phyloP scores from a whole-genome alignment of 257 asterid genomes.

The Petunia secreta region DNA sequence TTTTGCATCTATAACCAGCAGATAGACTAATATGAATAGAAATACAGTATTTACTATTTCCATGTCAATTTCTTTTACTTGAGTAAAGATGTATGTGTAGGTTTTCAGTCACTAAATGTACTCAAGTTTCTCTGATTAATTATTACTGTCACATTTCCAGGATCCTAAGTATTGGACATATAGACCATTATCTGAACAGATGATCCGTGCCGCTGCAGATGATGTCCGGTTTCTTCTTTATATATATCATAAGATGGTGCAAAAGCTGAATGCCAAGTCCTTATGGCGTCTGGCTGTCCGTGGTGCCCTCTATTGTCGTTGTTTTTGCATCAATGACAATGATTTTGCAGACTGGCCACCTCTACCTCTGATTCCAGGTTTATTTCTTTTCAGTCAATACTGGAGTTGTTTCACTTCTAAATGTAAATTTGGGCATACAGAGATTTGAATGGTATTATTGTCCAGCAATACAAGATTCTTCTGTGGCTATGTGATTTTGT shows the following conservation, averaged over 20 bases:
- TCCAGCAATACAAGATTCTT: neutral
- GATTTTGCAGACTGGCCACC: constrained; percentile 79
- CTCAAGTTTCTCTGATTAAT: constrained; percentile 23
- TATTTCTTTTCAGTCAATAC: constrained; percentile 18
- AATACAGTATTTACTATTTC: neutral
- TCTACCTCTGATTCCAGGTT: constrained; percentile 87
- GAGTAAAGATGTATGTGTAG: constrained; percentile 11
- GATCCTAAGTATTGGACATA: constrained; percentile 90
- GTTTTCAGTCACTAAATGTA: constrained; percentile 35
- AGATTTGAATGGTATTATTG: neutral
- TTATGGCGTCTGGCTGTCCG: constrained; percentile 89
- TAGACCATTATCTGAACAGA: constrained; percentile 84
- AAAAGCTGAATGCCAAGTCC: constrained; percentile 72
- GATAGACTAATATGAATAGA: neutral
- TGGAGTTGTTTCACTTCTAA: constrained; percentile 1
- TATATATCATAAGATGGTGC: constrained; percentile 81
- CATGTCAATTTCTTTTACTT: neutral
- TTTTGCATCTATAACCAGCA: constrained; percentile 13
- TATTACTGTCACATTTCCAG: constrained; percentile 48
- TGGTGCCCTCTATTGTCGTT: constrained; percentile 94
- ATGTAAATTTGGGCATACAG: neutral
- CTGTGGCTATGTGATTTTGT: neutral
- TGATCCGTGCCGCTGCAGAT: constrained; percentile 99
- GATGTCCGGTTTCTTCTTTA: constrained; percentile 90
- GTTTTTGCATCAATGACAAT: constrained; percentile 79